Conservation (phyloP, 768 basidiomycete species). For the Calocera cornea region DNA sequence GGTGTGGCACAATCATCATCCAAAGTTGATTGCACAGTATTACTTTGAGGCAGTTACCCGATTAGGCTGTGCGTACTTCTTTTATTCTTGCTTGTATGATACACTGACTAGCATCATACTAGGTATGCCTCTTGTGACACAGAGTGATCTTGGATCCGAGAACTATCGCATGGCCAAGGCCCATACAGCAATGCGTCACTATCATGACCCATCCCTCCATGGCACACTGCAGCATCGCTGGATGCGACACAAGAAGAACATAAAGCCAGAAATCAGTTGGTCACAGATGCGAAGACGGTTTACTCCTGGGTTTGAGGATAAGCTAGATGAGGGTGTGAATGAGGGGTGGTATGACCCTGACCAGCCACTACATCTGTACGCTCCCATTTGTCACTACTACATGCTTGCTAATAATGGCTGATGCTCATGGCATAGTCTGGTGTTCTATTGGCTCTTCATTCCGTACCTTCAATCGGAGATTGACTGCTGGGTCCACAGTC, state of each 20-base stretch:
- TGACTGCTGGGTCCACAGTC: too few species aligned
- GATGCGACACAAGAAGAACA: conserved; percentile 27
- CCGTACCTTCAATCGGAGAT: neutral
- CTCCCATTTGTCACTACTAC: neutral
- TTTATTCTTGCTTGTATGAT: too few species aligned
- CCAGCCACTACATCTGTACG: neutral
- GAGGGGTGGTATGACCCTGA: neutral
- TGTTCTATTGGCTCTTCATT: neutral
- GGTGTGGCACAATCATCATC: conserved; percentile 33
- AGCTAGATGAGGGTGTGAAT: neutral
- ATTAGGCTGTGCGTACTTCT: too few species aligned
- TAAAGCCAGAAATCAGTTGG: conserved; percentile 35
- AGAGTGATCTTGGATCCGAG: conserved; percentile 33
- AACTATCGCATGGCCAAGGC: conserved; percentile 36
- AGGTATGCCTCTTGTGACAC: conserved; percentile 29
- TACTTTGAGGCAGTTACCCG: conserved; percentile 23
- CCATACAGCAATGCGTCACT: conserved; percentile 30
- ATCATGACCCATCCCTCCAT: conserved; percentile 27
- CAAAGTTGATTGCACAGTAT: conserved; percentile 21
- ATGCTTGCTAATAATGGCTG: neutral
- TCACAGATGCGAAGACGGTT: neutral
- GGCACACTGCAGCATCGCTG: conserved; percentile 33
- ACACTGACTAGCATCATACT: too few species aligned
- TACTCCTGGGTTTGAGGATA: neutral
- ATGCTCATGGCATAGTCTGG: neutral